phyloP scores from a whole-genome alignment of 306 rosid species.

The Cucurbita pepo region DNA sequence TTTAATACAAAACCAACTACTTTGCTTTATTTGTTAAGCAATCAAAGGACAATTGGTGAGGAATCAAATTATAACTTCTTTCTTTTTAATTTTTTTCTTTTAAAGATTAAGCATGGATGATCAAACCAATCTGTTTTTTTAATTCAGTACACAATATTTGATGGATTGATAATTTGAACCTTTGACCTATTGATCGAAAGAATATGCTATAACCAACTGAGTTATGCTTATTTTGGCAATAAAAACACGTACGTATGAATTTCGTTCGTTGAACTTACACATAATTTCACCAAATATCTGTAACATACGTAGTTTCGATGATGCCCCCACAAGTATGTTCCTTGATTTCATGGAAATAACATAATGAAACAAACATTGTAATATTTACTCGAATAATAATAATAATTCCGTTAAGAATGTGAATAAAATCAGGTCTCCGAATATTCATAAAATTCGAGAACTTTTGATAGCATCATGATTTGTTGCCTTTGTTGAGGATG shows the following conservation, averaged over 20 bases:
- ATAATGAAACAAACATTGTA: conserved; percentile 32
- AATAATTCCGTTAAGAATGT: neutral
- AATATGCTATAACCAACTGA: too few species aligned
- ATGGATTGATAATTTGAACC: too few species aligned
- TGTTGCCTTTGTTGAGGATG: conserved; percentile 62
- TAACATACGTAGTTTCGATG: too few species aligned
- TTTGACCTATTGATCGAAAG: too few species aligned
- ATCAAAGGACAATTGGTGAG: conserved; percentile 43
- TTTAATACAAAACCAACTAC: conserved; percentile 32
- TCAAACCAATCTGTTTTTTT: too few species aligned
- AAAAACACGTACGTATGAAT: neutral
- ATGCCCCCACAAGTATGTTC: conserved; percentile 21
- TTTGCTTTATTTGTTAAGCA: conserved; percentile 72
- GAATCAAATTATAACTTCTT: conserved; percentile 10
- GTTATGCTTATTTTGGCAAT: too few species aligned
- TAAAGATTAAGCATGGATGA: too few species aligned
- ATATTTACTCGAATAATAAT: conserved; percentile 23
- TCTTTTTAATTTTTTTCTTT: too few species aligned
- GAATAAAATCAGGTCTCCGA: neutral
- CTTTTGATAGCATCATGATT: conserved; percentile 62
- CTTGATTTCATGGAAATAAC: conserved; percentile 49
- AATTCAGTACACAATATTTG: too few species aligned
- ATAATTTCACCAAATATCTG: too few species aligned
- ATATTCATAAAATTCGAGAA: conserved; percentile 12
- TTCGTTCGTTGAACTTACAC: neutral